phyloP scores from a whole-genome alignment of 208 protist genomes.

The Leishmania amazonensis region DNA sequence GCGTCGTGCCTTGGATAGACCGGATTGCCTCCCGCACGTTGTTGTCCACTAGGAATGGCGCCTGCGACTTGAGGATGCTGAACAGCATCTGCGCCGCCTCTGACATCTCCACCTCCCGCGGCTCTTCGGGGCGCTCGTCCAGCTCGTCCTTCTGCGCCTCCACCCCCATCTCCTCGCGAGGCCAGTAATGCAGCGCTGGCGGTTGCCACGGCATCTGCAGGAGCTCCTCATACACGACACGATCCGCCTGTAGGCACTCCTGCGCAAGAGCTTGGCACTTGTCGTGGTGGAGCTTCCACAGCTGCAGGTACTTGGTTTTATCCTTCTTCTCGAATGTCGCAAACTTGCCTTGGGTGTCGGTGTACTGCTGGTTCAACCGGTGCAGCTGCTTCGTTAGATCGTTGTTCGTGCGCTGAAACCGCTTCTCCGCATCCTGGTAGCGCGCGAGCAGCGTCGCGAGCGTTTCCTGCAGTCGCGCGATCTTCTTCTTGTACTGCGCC shows the following conservation, averaged over 20 bases:
- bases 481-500: slow-evolving; percentile 92
- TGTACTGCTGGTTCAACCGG: slow-evolving; percentile 94
- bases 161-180: slow-evolving; percentile 47
- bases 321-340: slow-evolving; percentile 93
- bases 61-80: slow-evolving; percentile 84
- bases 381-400: slow-evolving; percentile 94
- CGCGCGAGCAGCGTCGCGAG: slow-evolving; percentile 89
- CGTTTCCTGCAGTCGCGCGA: slow-evolving; percentile 87
- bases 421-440: slow-evolving; percentile 91
- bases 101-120: slow-evolving; percentile 66
- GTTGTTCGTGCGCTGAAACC: slow-evolving; percentile 93
- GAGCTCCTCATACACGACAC: slow-evolving; percentile 96
- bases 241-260: slow-evolving; percentile 92
- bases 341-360: slow-evolving; percentile 96
- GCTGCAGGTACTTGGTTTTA: slow-evolving; percentile 91
- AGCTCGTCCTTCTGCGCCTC: slow-evolving; percentile 47
- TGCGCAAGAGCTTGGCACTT: slow-evolving; percentile 88
- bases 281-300: slow-evolving; percentile 96
- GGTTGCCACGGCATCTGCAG: slow-evolving; percentile 90
- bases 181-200: slow-evolving; percentile 83
- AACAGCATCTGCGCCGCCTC: slow-evolving; percentile 85
- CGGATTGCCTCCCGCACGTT: slow-evolving; percentile 73
- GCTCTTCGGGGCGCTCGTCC: slow-evolving; percentile 45
- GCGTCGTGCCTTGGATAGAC: slow-evolving; percentile 66
- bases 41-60: slow-evolving; percentile 88